Percentiles rank a stretch among this genome's conserved stretches.
Conservation (phyloP, 169 alveolate genomes). For the Cryptosporidium viatorum region DNA sequence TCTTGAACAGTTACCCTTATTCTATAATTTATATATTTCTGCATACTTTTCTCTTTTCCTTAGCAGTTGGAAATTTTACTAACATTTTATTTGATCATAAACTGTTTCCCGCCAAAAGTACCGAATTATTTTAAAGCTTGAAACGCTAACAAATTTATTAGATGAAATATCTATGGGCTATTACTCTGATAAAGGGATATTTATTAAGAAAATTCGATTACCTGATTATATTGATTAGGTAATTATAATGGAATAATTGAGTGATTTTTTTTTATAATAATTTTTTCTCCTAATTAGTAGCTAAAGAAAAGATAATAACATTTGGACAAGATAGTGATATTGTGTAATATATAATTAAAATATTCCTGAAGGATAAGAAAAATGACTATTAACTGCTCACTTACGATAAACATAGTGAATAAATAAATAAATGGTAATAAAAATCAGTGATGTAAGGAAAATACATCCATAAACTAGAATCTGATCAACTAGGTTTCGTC, state of each 20-base stretch:
- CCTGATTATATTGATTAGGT: too few species aligned
- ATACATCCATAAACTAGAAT: conserved; percentile 63
- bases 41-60: conserved; percentile 86
- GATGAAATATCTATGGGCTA: neutral
- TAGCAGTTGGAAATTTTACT: neutral
- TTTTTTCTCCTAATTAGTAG: too few species aligned
- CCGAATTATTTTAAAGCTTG: neutral
- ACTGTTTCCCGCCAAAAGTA: neutral
- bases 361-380: neutral
- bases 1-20: conserved; percentile 95
- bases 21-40: conserved; percentile 96
- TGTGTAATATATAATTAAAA: too few species aligned
- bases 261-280: too few species aligned
- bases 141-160: neutral
- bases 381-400: neutral
- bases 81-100: neutral
- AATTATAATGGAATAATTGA: too few species aligned
- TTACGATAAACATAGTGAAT: conserved; percentile 36
- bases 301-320: neutral
- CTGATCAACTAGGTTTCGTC: conserved; percentile 58
- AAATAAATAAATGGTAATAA: conserved; percentile 26
- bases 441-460: conserved; percentile 27
- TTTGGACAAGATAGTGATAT: too few species aligned
- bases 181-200: neutral
- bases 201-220: too few species aligned